A percentile compares a stretch with the other conserved stretches of the same genome.
phyloP scores from a whole-genome alignment of 345 rosid species.

The Mercurialis annua region DNA sequence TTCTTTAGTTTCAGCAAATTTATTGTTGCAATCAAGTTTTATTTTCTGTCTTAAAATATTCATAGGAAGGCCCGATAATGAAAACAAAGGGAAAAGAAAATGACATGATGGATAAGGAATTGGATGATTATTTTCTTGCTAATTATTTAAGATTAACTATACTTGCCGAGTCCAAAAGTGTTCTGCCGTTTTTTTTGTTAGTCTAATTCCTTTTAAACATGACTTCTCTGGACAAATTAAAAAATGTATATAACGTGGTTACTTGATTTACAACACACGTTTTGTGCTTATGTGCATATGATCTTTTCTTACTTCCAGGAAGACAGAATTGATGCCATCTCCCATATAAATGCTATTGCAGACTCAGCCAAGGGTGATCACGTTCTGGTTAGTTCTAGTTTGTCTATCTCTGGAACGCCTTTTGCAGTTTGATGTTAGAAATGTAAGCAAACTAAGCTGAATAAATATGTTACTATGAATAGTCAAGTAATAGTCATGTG shows the following conservation, averaged over 20 bases:
- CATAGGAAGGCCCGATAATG: background rate
- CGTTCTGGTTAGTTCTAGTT: constrained; percentile 53
- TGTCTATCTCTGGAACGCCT: constrained; percentile 10
- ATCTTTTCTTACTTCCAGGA: constrained; percentile 44
- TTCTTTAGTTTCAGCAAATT: background rate
- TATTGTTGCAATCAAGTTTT: background rate
- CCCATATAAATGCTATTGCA: constrained; percentile 45
- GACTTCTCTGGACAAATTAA: background rate
- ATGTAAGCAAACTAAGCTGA: constrained; percentile 12
- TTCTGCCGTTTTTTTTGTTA: background rate
- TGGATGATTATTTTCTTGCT: background rate
- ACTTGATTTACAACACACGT: background rate
- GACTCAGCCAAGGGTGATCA: constrained; percentile 55
- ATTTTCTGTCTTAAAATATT: background rate
- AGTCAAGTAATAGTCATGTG: constrained; percentile 7
- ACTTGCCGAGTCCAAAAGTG: background rate
- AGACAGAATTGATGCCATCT: constrained; percentile 61
- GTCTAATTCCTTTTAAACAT: background rate
- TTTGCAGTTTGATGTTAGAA: background rate
- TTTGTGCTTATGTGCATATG: constrained; percentile 6
- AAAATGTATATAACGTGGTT: background rate
- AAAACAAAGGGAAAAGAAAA: background rate
- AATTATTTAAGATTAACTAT: background rate
- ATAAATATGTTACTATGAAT: constrained; percentile 5
- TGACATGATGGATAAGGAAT: too few species aligned